Evolutionary conservation across 257 asterid species (phyloP), one percentile per base, ranked within the genome.

Genomic region (Rehmannia glutinosa): DNA sequence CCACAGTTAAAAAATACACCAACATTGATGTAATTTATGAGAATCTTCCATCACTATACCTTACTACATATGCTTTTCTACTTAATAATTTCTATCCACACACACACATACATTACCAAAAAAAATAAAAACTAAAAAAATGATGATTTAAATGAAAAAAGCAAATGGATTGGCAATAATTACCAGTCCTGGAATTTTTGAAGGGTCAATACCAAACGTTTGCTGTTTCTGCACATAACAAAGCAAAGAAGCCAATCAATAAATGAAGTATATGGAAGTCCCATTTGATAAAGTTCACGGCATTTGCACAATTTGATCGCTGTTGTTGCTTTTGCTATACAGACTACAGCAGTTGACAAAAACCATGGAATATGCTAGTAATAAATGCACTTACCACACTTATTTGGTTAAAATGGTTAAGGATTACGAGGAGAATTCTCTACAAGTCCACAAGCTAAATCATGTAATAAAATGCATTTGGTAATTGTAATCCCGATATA

Each of bases 101-200:
- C 66, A 39, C 51, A 19, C 65, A 5, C 3, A 15, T 13, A 11
- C 2, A 27, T 21, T 50, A 47, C 35, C 8, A n/a, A n/a, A n/a
- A n/a, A n/a, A n/a, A n/a, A n/a, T n/a, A 60, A 4, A 33, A 33
- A 33, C 39, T 4, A 8, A 61, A 58, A 38, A 24, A 17, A 57
- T 16, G 5, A 42, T 36, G 21, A 25, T 32, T 56, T 25, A 46
- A 63, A 6, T 47, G n/a, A n/a, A n/a, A 15, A 25, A 53, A 33
- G 19, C 12, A 28, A 38, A 59, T 9, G 36, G 24, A 56, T 41
- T 57, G 8, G 43, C 28, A 68, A 62, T 11, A 66, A 81, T 43
- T 86, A 92, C 98, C 91, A 87, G 68, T 76, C 77, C 97, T 46
- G 88, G 87, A 70, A 69, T 51, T 62, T 36, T 77, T 63, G 95